Evolutionary conservation across 768 basidiomycete genomes (phyloP).

Genomic region (Strobilomyces echinocephalus): DNA sequence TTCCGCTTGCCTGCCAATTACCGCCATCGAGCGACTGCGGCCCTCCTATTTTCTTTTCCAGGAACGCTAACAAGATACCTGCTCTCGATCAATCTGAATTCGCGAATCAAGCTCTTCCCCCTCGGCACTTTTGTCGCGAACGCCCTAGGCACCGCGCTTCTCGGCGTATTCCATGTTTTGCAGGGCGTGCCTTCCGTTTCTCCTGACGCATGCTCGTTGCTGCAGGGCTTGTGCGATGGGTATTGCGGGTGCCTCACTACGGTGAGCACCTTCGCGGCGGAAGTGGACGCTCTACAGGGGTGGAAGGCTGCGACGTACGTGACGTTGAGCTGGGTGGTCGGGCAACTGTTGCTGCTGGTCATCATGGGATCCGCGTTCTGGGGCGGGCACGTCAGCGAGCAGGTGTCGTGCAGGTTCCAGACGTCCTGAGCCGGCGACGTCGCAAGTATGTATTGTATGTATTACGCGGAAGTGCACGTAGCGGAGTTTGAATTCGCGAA

Average conservation of each 20-base stretch:
- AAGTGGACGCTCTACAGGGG: slow-evolving; percentile 54
- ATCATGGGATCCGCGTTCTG: slow-evolving; percentile 68
- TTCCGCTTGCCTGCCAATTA: slow-evolving; percentile 63
- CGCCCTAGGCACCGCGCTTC: slow-evolving; percentile 72
- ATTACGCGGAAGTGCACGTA: background rate
- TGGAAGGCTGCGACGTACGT: slow-evolving; percentile 67
- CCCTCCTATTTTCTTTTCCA: slow-evolving; percentile 85
- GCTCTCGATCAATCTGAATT: slow-evolving; percentile 70
- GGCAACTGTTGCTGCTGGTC: slow-evolving; percentile 66
- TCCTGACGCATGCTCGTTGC: slow-evolving; percentile 55
- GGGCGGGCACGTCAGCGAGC: slow-evolving; percentile 42
- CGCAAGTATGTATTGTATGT: too few relatives aligned
- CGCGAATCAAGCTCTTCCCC: slow-evolving; percentile 56
- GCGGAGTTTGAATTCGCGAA: slow-evolving; percentile 29
- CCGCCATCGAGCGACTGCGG: slow-evolving; percentile 79
- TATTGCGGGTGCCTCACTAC: slow-evolving; percentile 96
- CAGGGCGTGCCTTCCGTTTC: slow-evolving; percentile 49
- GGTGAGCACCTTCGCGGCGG: slow-evolving; percentile 87
- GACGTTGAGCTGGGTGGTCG: slow-evolving; percentile 58
- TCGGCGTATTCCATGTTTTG: slow-evolving; percentile 68
- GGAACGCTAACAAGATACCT: slow-evolving; percentile 82
- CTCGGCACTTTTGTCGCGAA: slow-evolving; percentile 79
- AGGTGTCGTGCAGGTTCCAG: slow-evolving; percentile 46
- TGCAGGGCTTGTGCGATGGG: slow-evolving; percentile 84
- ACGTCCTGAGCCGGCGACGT: slow-evolving; percentile 1